phyloP scores from a whole-genome alignment of 176 grass and related monocot genomes.

The Oryza brachyantha region DNA sequence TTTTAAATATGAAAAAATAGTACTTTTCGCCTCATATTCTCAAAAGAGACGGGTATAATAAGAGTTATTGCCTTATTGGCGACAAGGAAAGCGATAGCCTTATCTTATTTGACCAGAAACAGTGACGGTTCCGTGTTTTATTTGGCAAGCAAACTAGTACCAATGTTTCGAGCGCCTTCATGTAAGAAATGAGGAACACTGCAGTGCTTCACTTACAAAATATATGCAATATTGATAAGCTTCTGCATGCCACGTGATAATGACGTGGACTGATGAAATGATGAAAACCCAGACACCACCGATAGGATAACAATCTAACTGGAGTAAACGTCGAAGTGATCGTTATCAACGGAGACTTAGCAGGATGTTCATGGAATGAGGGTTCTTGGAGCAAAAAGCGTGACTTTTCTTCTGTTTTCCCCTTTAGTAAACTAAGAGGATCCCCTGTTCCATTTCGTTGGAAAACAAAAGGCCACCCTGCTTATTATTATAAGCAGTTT shows the following conservation, averaged over 20 bases:
- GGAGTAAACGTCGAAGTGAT: neutral
- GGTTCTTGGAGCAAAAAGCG: neutral
- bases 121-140: slow-evolving; percentile 9
- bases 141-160: slow-evolving; percentile 10
- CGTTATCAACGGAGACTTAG: neutral
- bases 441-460: neutral
- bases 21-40: neutral
- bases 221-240: neutral
- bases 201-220: neutral
- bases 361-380: neutral
- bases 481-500: neutral
- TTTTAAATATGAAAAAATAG: too few relatives aligned
- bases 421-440: neutral
- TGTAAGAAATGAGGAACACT: neutral
- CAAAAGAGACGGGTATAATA: neutral
- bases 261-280: neutral
- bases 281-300: neutral
- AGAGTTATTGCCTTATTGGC: neutral
- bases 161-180: neutral
- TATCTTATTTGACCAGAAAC: slow-evolving; percentile 41
- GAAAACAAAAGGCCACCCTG: neutral
- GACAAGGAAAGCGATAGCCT: neutral
- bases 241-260: neutral
- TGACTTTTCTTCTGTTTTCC: neutral
- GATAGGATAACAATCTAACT: neutral